Percentiles rank a stretch among this genome's conserved stretches.
Evolutionary conservation across 176 grass and related monocot species (phyloP).

Genomic region (Cenchrus americanus): DNA sequence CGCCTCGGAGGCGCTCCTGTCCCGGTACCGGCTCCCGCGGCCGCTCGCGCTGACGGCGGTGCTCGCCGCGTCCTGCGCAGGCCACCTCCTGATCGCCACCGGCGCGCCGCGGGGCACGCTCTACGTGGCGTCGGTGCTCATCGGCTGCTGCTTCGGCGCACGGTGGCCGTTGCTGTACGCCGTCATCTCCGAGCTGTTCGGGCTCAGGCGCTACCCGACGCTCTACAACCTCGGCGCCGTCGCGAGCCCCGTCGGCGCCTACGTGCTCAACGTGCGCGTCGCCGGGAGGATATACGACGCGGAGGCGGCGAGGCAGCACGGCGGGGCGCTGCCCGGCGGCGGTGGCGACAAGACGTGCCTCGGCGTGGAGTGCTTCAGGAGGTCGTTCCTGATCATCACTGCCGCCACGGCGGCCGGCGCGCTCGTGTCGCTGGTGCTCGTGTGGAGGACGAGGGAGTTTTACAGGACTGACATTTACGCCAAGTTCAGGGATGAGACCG

Average conservation of each 20-base stretch:
- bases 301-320: background rate
- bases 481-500: background rate
- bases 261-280: slow-evolving; percentile 16
- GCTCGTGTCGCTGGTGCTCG: slow-evolving; percentile 33
- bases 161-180: slow-evolving; percentile 64
- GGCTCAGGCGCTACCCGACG: background rate
- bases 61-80: slow-evolving; percentile 42
- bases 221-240: background rate
- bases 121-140: slow-evolving; percentile 69
- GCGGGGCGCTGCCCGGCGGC: background rate
- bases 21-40: slow-evolving; percentile 27
- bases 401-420: background rate
- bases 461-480: slow-evolving; percentile 18
- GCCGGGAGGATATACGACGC: background rate
- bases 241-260: slow-evolving; percentile 8
- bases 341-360: background rate
- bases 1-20: slow-evolving; percentile 35
- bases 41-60: slow-evolving; percentile 43
- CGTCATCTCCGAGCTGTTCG: slow-evolving; percentile 35
- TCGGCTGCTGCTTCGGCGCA: slow-evolving; percentile 90
- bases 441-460: slow-evolving; percentile 31
- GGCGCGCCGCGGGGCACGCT: slow-evolving; percentile 40
- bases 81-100: slow-evolving; percentile 55
- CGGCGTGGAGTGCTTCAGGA: slow-evolving; percentile 17
- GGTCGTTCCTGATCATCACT: slow-evolving; percentile 36